A percentile compares a stretch with the other conserved stretches of the same genome.
phyloP scores from a whole-genome alignment of 768 basidiomycete species.

The Agaricus blazei region DNA sequence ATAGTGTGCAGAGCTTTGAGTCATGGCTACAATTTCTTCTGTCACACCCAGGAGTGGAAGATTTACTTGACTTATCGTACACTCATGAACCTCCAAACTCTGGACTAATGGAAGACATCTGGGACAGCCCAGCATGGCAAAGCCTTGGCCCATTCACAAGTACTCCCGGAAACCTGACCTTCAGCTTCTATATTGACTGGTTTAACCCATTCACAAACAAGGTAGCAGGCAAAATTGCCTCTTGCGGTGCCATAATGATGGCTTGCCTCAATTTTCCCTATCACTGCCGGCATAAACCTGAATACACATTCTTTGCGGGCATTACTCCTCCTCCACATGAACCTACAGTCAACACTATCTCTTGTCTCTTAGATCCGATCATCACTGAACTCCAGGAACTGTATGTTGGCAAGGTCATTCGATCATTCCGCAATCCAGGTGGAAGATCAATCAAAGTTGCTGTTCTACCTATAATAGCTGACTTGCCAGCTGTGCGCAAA shows the following conservation, averaged over 20 bases:
- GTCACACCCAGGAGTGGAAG: conserved; percentile 17
- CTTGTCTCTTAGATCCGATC: conserved; percentile 12
- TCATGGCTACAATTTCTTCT: conserved; percentile 18
- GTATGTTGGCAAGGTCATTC: conserved; percentile 11
- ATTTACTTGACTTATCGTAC: conserved; percentile 17
- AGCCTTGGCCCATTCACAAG: conserved; percentile 16
- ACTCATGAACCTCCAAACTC: conserved; percentile 8
- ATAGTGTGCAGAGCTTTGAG: conserved; percentile 16
- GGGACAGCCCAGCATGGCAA: conserved; percentile 21
- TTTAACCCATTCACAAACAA: conserved; percentile 25
- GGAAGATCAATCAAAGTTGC: conserved; percentile 14
- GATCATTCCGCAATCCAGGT: conserved; percentile 13
- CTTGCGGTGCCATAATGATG: conserved; percentile 13
- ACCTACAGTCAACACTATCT: conserved; percentile 16
- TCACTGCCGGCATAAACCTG: conserved; percentile 10
- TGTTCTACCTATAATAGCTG: conserved; percentile 15
- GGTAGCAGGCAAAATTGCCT: conserved; percentile 18
- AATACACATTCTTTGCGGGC: conserved; percentile 12
- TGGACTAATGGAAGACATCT: conserved; percentile 12
- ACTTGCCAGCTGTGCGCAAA: conserved; percentile 18
- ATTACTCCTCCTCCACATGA: conserved; percentile 20
- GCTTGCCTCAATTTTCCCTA: conserved; percentile 16
- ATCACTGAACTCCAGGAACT: not conserved
- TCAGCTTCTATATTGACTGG: conserved; percentile 21
- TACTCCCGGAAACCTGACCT: conserved; percentile 14